Conservation (phyloP, 805 yeast genomes). For the Metschnikowia amazonensis region DNA sequence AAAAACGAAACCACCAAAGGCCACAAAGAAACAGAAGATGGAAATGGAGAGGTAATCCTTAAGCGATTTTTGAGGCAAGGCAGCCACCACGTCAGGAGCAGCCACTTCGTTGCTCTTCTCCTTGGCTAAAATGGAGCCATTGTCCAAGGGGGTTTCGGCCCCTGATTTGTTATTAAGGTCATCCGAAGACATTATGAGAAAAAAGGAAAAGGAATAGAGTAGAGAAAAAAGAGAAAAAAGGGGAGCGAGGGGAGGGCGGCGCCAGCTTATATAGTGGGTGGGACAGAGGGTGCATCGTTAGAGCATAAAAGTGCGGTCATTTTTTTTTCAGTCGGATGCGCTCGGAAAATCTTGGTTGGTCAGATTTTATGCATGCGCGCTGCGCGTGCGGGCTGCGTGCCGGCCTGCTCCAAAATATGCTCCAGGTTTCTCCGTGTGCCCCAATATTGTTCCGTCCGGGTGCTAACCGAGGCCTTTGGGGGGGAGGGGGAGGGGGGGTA, state of each 20-base stretch:
- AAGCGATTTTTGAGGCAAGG: conserved; percentile 29
- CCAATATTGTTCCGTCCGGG: conserved; percentile 4
- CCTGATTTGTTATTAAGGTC: conserved; percentile 23
- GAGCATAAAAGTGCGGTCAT: conserved; percentile 3
- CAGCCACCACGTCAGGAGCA: not conserved
- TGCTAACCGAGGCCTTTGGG: no score
- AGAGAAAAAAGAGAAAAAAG: not conserved
- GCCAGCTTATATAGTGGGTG: conserved; percentile 9
- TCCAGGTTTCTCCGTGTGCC: conserved; percentile 22
- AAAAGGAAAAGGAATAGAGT: conserved; percentile 2
- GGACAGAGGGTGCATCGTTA: not conserved
- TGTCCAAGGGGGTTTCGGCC: conserved; percentile 30
- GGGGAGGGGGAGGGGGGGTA: no score
- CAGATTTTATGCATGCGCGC: conserved; percentile 9
- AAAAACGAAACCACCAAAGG: conserved; percentile 73
- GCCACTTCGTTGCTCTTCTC: conserved; percentile 15
- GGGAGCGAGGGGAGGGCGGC: not conserved
- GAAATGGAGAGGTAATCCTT: conserved; percentile 41
- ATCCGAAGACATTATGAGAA: conserved; percentile 22
- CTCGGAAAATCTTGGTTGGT: conserved; percentile 12
- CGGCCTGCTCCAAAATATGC: conserved; percentile 7
- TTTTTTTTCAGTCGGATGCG: conserved; percentile 7
- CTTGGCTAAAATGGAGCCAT: conserved; percentile 22
- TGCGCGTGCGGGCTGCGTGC: conserved; percentile 8
- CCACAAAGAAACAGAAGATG: conserved; percentile 50